phyloP scores from a whole-genome alignment of 169 alveolate genomes.

The Plasmodium falciparum region DNA sequence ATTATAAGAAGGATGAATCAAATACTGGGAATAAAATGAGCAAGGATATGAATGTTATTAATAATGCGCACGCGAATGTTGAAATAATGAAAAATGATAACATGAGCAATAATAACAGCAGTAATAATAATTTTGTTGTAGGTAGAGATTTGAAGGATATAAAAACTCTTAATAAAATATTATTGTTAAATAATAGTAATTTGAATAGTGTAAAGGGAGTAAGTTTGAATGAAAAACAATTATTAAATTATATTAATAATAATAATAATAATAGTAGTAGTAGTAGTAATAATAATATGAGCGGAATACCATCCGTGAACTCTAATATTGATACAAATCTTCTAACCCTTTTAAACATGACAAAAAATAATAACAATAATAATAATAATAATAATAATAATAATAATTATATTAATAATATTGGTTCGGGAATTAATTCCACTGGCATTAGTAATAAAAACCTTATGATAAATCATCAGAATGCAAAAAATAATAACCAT shows the following conservation, averaged over 20 bases:
- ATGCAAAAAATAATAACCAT: not conserved
- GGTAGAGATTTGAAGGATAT: conserved; percentile 4
- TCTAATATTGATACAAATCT: conserved; percentile 14
- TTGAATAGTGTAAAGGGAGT: conserved; percentile 7
- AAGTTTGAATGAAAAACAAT: not conserved
- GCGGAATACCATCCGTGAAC: not conserved
- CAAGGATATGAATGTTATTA: not conserved
- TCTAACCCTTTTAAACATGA: conserved; percentile 29
- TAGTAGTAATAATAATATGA: not conserved
- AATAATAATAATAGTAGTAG: too few relatives aligned
- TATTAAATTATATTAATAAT: not conserved
- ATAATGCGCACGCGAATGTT: not conserved
- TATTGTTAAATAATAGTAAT: conserved; percentile 12
- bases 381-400: not conserved
- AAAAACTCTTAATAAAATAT: conserved; percentile 3
- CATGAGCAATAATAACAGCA: not conserved
- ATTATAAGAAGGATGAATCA: not conserved
- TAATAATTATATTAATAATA: not conserved
- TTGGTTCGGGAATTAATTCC: too few relatives aligned
- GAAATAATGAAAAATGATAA: not conserved
- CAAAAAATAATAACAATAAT: conserved; percentile 7
- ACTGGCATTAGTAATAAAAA: too few relatives aligned
- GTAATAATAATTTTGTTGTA: not conserved
- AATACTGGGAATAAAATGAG: not conserved
- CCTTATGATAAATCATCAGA: not conserved